Percentiles rank a stretch among this genome's conserved stretches.
phyloP scores from a whole-genome alignment of 1,284 basidiomycete genomes.

The Neolentinus lepideus region DNA sequence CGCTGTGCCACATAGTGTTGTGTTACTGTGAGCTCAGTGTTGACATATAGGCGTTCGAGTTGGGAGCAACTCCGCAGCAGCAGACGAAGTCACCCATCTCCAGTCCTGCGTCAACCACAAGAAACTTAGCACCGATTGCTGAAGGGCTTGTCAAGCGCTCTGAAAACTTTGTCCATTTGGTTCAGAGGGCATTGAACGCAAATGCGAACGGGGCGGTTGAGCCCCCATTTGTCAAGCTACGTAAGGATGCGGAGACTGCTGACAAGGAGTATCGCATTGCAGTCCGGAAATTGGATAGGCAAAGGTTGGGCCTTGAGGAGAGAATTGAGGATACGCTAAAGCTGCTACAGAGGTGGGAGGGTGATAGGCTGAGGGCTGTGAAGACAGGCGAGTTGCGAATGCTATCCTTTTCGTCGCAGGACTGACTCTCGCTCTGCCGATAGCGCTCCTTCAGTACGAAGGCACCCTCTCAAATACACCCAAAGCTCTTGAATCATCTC shows the following conservation, averaged over 20 bases:
- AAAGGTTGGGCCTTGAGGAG: slow-evolving; percentile 79
- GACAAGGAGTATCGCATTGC: slow-evolving; percentile 71
- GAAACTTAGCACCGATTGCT: slow-evolving; percentile 35
- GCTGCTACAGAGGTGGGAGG: slow-evolving; percentile 77
- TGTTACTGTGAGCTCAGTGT: neutral
- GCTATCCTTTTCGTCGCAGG: slow-evolving; percentile 2
- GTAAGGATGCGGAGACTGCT: slow-evolving; percentile 73
- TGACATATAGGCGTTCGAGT: slow-evolving; percentile 54
- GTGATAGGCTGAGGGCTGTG: slow-evolving; percentile 73
- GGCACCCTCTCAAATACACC: slow-evolving; percentile 67
- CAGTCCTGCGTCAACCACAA: slow-evolving; percentile 24
- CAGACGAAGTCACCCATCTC: slow-evolving; percentile 19
- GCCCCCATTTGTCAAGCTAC: slow-evolving; percentile 60
- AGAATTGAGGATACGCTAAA: slow-evolving; percentile 78
- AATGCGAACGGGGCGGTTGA: slow-evolving; percentile 35
- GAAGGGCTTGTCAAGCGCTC: slow-evolving; percentile 64
- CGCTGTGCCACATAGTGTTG: slow-evolving; percentile 1
- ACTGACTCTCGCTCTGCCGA: slow-evolving; percentile 6
- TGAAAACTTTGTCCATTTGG: slow-evolving; percentile 60
- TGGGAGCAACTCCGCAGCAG: slow-evolving; percentile 32
- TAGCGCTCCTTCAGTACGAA: slow-evolving; percentile 81
- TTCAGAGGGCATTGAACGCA: slow-evolving; percentile 60
- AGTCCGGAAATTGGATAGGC: slow-evolving; percentile 72
- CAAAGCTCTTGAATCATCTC: slow-evolving; percentile 52
- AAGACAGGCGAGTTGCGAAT: slow-evolving; percentile 63